These are phyloP conservation scores for Asparagopsis taxiformis DNA, from an alignment of 31 red algal genomes.

Conservation along the genomic window DNA sequence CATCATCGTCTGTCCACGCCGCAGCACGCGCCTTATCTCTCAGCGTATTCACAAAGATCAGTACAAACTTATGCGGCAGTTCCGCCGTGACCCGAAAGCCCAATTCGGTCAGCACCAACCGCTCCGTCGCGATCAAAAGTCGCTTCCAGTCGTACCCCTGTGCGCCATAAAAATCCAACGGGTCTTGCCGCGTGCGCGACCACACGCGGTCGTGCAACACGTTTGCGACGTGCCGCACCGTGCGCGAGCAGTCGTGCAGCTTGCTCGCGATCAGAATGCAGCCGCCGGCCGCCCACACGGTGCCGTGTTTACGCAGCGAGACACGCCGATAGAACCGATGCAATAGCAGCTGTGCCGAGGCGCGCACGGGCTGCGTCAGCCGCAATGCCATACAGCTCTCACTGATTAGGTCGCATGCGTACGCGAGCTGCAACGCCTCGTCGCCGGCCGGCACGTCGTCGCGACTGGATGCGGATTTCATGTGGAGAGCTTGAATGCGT, in stretches of 20 bases:
- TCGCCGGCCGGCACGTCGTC: constrained; percentile 28
- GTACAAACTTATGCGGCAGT: constrained; percentile 60
- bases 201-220: constrained; percentile 46
- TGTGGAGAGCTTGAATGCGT: constrained; percentile 83
- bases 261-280: constrained; percentile 39
- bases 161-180: constrained; percentile 48
- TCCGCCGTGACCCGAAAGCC: constrained; percentile 55
- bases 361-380: constrained; percentile 12
- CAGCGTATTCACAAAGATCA: constrained; percentile 64
- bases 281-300: constrained; percentile 28
- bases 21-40: constrained; percentile 44
- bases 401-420: constrained; percentile 33
- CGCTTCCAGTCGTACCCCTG: constrained; percentile 74
- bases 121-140: constrained; percentile 35
- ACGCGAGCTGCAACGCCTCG: constrained; percentile 18
- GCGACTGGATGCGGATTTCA: constrained; percentile 39
- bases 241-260: constrained; percentile 10
- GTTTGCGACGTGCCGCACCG: constrained; percentile 37
- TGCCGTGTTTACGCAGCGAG: constrained; percentile 15
- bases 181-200: neutral
- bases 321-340: constrained; percentile 45
- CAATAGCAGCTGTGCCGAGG: constrained; percentile 36
- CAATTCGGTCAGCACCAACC: constrained; percentile 50
- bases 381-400: constrained; percentile 22
- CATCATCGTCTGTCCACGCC: constrained; percentile 13